These are phyloP conservation scores for Gossypium laxum DNA, from an alignment of 441 rosid species.

Conservation along the genomic window DNA sequence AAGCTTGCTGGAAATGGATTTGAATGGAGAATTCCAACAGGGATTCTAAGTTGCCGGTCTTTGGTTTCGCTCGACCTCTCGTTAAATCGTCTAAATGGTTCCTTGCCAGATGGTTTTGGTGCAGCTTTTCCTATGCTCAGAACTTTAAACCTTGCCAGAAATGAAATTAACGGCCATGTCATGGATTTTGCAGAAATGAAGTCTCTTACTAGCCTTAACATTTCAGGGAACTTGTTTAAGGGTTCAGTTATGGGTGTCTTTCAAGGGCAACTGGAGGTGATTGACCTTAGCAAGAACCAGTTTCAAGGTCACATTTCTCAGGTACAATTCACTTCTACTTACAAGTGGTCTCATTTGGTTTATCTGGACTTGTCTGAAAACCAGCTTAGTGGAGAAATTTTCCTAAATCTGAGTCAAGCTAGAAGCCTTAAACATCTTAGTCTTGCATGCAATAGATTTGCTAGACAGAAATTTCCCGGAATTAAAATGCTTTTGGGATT, in stretches of 20 bases:
- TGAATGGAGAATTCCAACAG: conserved; percentile 49
- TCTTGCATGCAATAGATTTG: conserved; percentile 68
- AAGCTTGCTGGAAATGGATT: conserved; percentile 51
- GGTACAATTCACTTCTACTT: conserved; percentile 52
- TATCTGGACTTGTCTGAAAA: conserved; percentile 78
- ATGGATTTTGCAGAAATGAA: conserved; percentile 41
- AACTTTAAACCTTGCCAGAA: conserved; percentile 54
- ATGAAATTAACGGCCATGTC: conserved; percentile 47
- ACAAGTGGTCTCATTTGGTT: conserved; percentile 49
- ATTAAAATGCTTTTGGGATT: conserved; percentile 36
- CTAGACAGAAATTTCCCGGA: conserved; percentile 44
- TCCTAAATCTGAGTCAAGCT: conserved; percentile 34
- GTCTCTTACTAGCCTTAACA: conserved; percentile 48
- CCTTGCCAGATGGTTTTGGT: conserved; percentile 61
- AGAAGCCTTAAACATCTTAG: conserved; percentile 55
- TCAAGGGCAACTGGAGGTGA: conserved; percentile 35
- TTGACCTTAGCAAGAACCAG: conserved; percentile 69
- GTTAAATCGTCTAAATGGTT: conserved; percentile 51
- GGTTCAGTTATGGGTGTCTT: conserved; percentile 51
- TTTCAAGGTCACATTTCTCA: conserved; percentile 71
- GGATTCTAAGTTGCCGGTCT: conserved; percentile 43
- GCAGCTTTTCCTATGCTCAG: conserved; percentile 62
- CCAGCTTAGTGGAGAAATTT: conserved; percentile 62
- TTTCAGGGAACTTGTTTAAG: conserved; percentile 56
- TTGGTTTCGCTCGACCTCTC: conserved; percentile 58